These are phyloP conservation scores for Colletotrichum kahawae DNA, from an alignment of 2,329 filamentous ascomycete species.

Conservation along the genomic window DNA sequence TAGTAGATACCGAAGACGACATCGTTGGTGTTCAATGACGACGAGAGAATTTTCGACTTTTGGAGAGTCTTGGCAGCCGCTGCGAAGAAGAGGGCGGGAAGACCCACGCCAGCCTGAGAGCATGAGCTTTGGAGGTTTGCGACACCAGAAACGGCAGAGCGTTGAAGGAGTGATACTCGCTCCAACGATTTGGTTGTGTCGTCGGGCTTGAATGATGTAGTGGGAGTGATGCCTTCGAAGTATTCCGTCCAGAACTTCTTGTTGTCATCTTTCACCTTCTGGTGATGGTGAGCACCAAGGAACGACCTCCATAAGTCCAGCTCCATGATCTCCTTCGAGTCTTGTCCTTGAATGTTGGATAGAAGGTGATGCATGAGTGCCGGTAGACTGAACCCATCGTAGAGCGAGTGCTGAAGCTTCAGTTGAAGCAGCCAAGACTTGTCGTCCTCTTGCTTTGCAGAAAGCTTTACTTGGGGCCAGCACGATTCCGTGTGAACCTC, in stretches of 20 bases:
- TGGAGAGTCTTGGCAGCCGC: conserved; percentile 58
- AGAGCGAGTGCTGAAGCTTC: conserved; percentile 83
- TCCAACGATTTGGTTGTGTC: conserved; percentile 30
- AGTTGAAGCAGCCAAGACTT: conserved; percentile 48
- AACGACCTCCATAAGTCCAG: background rate
- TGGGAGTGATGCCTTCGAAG: conserved; percentile 32
- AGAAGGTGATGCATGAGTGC: conserved; percentile 53
- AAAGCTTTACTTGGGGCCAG: conserved; percentile 13
- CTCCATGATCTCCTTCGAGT: background rate
- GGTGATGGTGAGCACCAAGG: background rate
- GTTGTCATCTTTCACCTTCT: background rate
- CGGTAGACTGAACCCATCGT: conserved; percentile 82
- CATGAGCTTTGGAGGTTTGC: conserved; percentile 39
- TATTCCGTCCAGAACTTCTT: conserved; percentile 5
- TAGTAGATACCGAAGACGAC: conserved; percentile 81
- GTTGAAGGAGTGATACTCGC: conserved; percentile 45
- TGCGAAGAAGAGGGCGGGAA: conserved; percentile 80
- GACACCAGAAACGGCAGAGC: conserved; percentile 48
- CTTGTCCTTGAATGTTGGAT: background rate
- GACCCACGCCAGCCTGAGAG: conserved; percentile 56
- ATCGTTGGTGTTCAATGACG: conserved; percentile 31
- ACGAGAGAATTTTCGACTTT: background rate
- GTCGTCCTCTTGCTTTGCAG: conserved; percentile 3
- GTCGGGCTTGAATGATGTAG: conserved; percentile 1
- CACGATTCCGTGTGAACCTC: background rate